Evolutionary conservation across 2,329 filamentous ascomycete genomes (phyloP), one percentile per base, ranked within the genome.

Genomic region (Cordyceps tenuipes): DNA sequence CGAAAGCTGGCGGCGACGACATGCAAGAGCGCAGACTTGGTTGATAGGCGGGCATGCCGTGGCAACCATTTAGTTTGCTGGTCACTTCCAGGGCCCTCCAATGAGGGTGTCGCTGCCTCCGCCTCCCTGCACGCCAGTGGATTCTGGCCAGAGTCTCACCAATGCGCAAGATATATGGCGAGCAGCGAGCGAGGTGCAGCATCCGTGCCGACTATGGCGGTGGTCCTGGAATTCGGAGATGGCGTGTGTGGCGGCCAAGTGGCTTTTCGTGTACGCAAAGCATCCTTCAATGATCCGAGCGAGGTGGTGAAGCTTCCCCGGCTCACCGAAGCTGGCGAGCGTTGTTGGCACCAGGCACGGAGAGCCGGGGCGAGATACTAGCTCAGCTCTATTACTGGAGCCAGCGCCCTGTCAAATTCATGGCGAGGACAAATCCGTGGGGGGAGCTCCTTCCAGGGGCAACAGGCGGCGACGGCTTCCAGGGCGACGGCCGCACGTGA

Each of bases 401-500:
- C 43, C 47, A 26, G 26, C 23, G 34, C 36, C 21, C 10, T 53
- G 10, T 55, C 41, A 56, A 57, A 21, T 44, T 49, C 23, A 23
- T 23, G 23, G 23, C 23, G 23, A 23, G 23, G 29, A 29, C 29
- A 29, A 29, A 21, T 3, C 19, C 54, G 46, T 48, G 44, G 54
- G 55, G 55, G 55, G 41, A 46, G 34, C 34, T 36, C 12, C 55
- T 57, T 29, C 43, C 46, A 41, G 21, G 44, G 44, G n/a, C 26
- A 17, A 19, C 29, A 34, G 43, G 23, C 23, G 29, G 29, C 29
- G 29, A 29, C 5, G 5, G 29, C 29, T 50, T 50, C 44, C 54
- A 56, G 41, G 53, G 43, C 44, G 44, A 29, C 29, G 19, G 17
- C 12, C 19, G 62, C 71, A 73, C 70, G 70, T 73, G 71, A 73